A percentile compares a stretch with the other conserved stretches of the same genome.
These are phyloP conservation scores for Kodamaea lidongshanica DNA, from an alignment of 805 yeast genomes.

Conservation along the genomic window DNA sequence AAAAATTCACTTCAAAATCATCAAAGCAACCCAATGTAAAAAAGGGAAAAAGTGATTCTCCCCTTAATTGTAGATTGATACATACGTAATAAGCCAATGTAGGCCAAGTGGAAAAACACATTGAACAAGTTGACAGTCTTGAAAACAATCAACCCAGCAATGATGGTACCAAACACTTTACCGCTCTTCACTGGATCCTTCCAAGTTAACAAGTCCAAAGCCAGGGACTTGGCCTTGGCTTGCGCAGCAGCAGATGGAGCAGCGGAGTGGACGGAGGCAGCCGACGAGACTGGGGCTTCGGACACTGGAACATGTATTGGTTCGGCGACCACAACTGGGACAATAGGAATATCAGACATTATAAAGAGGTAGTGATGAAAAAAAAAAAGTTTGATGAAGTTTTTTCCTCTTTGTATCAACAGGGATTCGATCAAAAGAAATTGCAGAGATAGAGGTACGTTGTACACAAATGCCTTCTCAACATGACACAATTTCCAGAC, in stretches of 20 bases:
- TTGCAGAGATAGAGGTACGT: too few species aligned
- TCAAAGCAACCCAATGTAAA: slow-evolving; percentile 1
- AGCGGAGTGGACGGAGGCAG: slow-evolving; percentile 1
- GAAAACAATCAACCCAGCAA: slow-evolving; percentile 48
- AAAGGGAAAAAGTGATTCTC: slow-evolving; percentile 3
- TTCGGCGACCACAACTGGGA: slow-evolving; percentile 5
- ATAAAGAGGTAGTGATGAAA: slow-evolving; percentile 1
- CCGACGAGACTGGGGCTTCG: slow-evolving; percentile 2
- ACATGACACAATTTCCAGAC: too few species aligned
- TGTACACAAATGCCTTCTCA: too few species aligned
- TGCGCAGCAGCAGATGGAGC: slow-evolving; percentile 5
- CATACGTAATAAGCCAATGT: slow-evolving; percentile 47
- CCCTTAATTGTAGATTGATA: slow-evolving; percentile 7
- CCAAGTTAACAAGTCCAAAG: slow-evolving; percentile 55
- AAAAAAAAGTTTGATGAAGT: slow-evolving; percentile 2
- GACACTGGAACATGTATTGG: slow-evolving; percentile 1
- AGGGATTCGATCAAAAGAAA: not conserved
- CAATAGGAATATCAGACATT: slow-evolving; percentile 7
- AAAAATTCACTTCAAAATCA: not conserved
- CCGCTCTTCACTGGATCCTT: slow-evolving; percentile 70
- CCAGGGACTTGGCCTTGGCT: slow-evolving; percentile 1
- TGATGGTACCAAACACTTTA: slow-evolving; percentile 61
- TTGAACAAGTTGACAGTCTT: slow-evolving; percentile 60
- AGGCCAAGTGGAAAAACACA: slow-evolving; percentile 53
- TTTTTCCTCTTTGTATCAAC: too few species aligned